These are phyloP conservation scores for Arachnomyces sp. DNA, from an alignment of 2,329 filamentous ascomycete genomes.

Conservation along the genomic window DNA sequence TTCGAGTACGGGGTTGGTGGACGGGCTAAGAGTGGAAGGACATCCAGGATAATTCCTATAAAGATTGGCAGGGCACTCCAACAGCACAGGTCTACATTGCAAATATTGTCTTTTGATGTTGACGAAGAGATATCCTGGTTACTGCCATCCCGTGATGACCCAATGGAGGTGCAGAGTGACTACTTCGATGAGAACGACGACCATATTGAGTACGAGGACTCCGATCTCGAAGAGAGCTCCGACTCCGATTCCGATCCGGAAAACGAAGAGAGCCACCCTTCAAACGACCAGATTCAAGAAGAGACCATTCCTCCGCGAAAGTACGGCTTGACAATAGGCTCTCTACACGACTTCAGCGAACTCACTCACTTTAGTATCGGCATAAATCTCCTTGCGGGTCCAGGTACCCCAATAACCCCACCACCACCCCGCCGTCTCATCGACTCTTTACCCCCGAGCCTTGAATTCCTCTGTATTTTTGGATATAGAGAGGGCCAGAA, in stretches of 20 bases:
- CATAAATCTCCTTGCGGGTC: not conserved
- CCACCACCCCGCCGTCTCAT: not conserved
- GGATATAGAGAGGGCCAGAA: not conserved
- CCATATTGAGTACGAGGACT: not conserved
- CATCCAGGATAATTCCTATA: not conserved
- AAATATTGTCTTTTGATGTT: not conserved
- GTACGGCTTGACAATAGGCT: not conserved
- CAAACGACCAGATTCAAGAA: too few relatives aligned
- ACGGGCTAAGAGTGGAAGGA: too few relatives aligned
- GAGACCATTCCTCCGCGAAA: too few relatives aligned
- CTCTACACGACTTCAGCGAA: not conserved
- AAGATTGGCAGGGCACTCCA: not conserved
- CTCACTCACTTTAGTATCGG: conserved; percentile 4
- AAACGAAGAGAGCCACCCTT: not conserved
- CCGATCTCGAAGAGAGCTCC: not conserved
- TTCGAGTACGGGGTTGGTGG: not conserved
- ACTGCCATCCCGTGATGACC: too few relatives aligned
- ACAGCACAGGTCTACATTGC: not conserved
- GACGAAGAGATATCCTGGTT: not conserved
- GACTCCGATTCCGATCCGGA: not conserved
- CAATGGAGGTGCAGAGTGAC: too few relatives aligned
- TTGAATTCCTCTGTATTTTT: not conserved
- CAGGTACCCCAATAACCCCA: too few relatives aligned
- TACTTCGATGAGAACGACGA: not conserved
- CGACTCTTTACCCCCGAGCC: not conserved